These are phyloP conservation scores for Cyphellophora europaea DNA, from an alignment of 2,329 filamentous ascomycete genomes.

Conservation along the genomic window DNA sequence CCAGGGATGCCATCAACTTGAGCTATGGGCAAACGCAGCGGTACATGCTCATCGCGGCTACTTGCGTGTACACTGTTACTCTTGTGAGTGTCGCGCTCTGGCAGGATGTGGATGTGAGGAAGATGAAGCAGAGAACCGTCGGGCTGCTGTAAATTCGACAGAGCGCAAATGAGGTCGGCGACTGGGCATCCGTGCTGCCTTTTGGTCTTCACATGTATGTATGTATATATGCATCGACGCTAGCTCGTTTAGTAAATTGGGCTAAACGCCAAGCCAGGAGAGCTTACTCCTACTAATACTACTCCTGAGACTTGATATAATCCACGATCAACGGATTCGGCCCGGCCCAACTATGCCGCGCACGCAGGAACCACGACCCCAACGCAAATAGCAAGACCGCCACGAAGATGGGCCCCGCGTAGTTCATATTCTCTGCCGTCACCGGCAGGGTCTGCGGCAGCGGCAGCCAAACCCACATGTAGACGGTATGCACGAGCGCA, in stretches of 20 bases:
- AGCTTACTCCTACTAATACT: too few species aligned
- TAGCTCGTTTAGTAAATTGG: too few species aligned
- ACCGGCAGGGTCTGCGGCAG: slow-evolving; percentile 25
- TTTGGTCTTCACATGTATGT: too few species aligned
- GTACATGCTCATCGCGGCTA: slow-evolving; percentile 28
- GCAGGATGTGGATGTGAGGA: slow-evolving; percentile 5
- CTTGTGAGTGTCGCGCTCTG: slow-evolving; percentile 12
- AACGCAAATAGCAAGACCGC: slow-evolving; percentile 10
- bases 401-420: slow-evolving; percentile 23
- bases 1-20: slow-evolving; percentile 33
- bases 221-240: too few species aligned
- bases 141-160: background rate
- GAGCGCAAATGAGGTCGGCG: too few species aligned
- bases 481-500: slow-evolving; percentile 23
- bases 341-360: slow-evolving; percentile 1
- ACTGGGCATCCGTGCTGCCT: too few species aligned
- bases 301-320: background rate
- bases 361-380: slow-evolving; percentile 8
- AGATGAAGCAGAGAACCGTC: slow-evolving; percentile 4
- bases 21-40: slow-evolving; percentile 39
- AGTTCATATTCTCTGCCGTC: slow-evolving; percentile 28
- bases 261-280: too few species aligned
- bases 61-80: slow-evolving; percentile 14
- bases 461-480: slow-evolving; percentile 22
- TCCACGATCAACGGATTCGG: background rate